These are phyloP conservation scores for Helianthus tuberosus DNA, from an alignment of 129 eudicot genomes.

Conservation along the genomic window DNA sequence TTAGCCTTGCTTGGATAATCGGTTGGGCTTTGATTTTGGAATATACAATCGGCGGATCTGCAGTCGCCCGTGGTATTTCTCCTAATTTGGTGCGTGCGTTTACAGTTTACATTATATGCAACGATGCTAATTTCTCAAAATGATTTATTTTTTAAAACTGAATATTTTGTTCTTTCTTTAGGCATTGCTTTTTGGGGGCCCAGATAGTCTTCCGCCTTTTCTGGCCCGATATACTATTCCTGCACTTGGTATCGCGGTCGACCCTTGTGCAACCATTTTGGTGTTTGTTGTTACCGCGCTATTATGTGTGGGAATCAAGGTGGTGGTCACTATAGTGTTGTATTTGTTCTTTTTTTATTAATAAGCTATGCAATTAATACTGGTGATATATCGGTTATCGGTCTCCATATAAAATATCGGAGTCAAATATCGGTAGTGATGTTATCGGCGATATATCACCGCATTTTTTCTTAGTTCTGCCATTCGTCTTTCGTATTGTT, in stretches of 20 bases:
- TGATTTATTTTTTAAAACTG: slow-evolving; percentile 1
- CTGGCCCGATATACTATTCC: slow-evolving; percentile 80
- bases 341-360: background rate
- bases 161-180: slow-evolving; percentile 25
- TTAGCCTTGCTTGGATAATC: slow-evolving; percentile 94
- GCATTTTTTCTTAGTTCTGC: no score
- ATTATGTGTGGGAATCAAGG: slow-evolving; percentile 72
- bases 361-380: no score
- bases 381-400: no score
- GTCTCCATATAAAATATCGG: no score
- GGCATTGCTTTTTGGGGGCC: slow-evolving; percentile 93
- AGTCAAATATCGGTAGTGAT: no score
- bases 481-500: no score
- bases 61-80: slow-evolving; percentile 96
- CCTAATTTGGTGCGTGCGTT: slow-evolving; percentile 76
- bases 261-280: slow-evolving; percentile 88
- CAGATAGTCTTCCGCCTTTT: slow-evolving; percentile 73
- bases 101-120: background rate
- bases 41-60: slow-evolving; percentile 95
- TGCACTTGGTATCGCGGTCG: slow-evolving; percentile 67
- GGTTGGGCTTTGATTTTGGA: slow-evolving; percentile 98
- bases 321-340: background rate
- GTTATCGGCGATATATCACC: no score
- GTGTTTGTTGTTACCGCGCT: slow-evolving; percentile 81
- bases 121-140: slow-evolving; percentile 9